A percentile compares a stretch with the other conserved stretches of the same genome.
Conservation (phyloP, 2,329 filamentous ascomycete genomes). For the Ophiosphaerella korrae region DNA sequence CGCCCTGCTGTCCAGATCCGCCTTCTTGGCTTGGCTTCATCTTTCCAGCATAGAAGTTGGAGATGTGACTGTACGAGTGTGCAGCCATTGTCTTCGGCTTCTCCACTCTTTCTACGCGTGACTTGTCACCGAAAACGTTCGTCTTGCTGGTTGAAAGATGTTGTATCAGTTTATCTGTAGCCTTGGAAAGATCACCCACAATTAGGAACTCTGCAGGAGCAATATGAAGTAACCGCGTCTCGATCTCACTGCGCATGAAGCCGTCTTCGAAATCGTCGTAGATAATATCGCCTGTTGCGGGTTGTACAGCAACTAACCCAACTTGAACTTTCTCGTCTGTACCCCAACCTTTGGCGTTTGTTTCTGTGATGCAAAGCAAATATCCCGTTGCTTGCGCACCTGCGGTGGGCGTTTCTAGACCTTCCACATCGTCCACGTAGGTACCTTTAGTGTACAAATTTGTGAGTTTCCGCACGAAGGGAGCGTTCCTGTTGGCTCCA, state of each 20-base stretch:
- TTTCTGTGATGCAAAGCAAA: constrained; percentile 88
- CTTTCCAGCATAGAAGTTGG: constrained; percentile 89
- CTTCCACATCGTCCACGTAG: constrained; percentile 91
- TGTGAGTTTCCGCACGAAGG: constrained; percentile 90
- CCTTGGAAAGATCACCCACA: constrained; percentile 85
- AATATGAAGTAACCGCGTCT: constrained; percentile 93
- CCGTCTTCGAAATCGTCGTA: constrained; percentile 96
- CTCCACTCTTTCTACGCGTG: constrained; percentile 78
- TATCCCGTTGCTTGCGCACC: constrained; percentile 74
- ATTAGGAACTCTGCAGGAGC: constrained; percentile 94
- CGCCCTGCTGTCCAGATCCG: constrained; percentile 50
- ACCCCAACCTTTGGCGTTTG: constrained; percentile 75
- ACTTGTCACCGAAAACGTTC: constrained; percentile 90
- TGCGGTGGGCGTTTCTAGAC: constrained; percentile 64
- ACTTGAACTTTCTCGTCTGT: constrained; percentile 94
- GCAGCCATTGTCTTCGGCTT: constrained; percentile 81
- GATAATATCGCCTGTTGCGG: constrained; percentile 92
- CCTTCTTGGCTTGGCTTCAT: constrained; percentile 59
- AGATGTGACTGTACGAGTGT: constrained; percentile 85
- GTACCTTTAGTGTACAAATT: constrained; percentile 98
- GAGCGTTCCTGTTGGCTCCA: constrained; percentile 90
- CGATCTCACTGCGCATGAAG: constrained; percentile 95
- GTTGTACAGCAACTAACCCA: constrained; percentile 91
- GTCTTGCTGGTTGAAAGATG: constrained; percentile 87
- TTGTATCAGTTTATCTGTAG: constrained; percentile 88